Conservation (phyloP, 2,329 filamentous ascomycete genomes). For the Cyphellophora attinorum region DNA sequence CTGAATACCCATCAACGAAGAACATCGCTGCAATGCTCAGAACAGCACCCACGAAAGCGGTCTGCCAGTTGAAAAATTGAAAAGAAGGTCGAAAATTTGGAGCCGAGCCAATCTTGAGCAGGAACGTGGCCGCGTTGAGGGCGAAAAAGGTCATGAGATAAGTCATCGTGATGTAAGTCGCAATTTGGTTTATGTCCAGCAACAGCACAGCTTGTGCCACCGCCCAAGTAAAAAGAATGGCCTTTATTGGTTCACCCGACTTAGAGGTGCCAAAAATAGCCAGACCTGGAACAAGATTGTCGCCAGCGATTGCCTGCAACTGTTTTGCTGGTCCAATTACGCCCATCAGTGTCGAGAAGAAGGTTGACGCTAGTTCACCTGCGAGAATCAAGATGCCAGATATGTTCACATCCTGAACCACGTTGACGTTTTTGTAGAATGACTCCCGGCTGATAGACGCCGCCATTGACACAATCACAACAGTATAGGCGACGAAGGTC, state of each 20-base stretch:
- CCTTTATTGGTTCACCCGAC: slow-evolving; percentile 64
- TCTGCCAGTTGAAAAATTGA: slow-evolving; percentile 81
- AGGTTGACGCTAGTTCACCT: slow-evolving; percentile 71
- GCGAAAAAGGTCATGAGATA: slow-evolving; percentile 89
- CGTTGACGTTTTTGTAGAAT: slow-evolving; percentile 64
- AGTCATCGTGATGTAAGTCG: slow-evolving; percentile 82
- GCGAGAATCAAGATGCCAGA: slow-evolving; percentile 64
- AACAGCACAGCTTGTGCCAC: slow-evolving; percentile 73
- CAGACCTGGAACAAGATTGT: slow-evolving; percentile 68
- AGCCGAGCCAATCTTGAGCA: slow-evolving; percentile 76
- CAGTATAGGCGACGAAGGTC: slow-evolving; percentile 65
- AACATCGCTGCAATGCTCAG: slow-evolving; percentile 76
- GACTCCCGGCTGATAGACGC: slow-evolving; percentile 65
- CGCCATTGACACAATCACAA: slow-evolving; percentile 71
- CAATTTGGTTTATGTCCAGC: slow-evolving; percentile 77
- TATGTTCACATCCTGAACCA: slow-evolving; percentile 73
- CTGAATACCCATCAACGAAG: slow-evolving; percentile 76
- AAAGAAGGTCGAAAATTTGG: slow-evolving; percentile 85
- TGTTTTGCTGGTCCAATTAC: slow-evolving; percentile 78
- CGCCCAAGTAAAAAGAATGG: slow-evolving; percentile 65
- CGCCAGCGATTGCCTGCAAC: slow-evolving; percentile 70
- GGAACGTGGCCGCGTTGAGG: slow-evolving; percentile 77
- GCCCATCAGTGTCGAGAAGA: slow-evolving; percentile 82
- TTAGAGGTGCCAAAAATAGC: slow-evolving; percentile 61
- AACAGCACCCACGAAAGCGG: slow-evolving; percentile 64